Evolutionary conservation across 441 rosid genomes (phyloP).

Genomic region (Bocquillonia castaneifolia): DNA sequence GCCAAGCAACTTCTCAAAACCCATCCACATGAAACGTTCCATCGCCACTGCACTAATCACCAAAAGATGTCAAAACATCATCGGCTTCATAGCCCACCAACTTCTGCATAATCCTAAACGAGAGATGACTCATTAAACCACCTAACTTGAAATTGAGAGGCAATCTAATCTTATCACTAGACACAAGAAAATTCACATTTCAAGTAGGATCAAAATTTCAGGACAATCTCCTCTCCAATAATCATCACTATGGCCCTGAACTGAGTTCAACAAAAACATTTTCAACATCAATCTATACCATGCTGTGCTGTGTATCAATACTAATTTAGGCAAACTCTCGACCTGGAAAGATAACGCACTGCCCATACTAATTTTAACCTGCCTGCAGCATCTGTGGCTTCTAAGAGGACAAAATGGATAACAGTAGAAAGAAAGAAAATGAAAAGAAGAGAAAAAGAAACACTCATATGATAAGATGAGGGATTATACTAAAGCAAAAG

Average conservation of each 20-base stretch:
- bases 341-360: constrained; percentile 23
- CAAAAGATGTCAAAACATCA: neutral
- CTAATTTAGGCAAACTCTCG: constrained; percentile 6
- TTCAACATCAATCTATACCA: constrained; percentile 11
- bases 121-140: neutral
- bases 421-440: constrained; percentile 4
- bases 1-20: no score
- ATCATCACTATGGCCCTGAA: neutral
- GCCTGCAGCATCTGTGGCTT: constrained; percentile 38
- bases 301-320: neutral
- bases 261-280: neutral
- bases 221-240: neutral
- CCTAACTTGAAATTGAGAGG: neutral
- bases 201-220: neutral
- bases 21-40: no score
- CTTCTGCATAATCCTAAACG: neutral
- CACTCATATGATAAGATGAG: constrained; percentile 25
- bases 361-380: constrained; percentile 35
- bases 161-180: neutral
- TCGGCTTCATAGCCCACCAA: no score
- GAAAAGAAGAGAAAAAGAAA: constrained; percentile 11
- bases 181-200: neutral
- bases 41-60: neutral
- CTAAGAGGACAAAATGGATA: constrained; percentile 21
- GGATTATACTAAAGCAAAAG: constrained; percentile 29